Evolutionary conservation across 106 monocot species (phyloP).

Genomic region (Phalaenopsis equestris): DNA sequence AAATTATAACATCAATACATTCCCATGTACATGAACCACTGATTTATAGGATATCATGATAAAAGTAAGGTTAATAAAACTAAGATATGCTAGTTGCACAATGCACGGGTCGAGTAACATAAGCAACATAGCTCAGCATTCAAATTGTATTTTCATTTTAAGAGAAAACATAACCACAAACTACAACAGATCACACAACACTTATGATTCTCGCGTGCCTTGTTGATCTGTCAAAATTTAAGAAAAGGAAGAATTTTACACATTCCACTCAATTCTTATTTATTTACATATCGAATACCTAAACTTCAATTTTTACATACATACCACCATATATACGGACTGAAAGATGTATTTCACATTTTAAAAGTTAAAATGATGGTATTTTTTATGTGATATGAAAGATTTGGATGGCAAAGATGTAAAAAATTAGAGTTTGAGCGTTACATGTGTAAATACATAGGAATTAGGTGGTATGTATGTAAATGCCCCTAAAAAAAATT

Average conservation of each 20-base stretch:
- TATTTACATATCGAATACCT: too few species aligned
- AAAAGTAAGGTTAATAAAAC: neutral
- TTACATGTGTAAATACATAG: too few species aligned
- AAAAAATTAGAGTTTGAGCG: too few species aligned
- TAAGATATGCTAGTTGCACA: neutral
- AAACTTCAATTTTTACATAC: too few species aligned
- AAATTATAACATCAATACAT: neutral
- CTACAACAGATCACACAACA: neutral
- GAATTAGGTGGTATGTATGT: too few species aligned
- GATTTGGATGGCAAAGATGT: too few species aligned
- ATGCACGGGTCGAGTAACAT: neutral
- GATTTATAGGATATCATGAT: neutral
- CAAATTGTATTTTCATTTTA: neutral
- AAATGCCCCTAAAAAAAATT: neutral
- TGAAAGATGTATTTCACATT: too few species aligned
- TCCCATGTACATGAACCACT: neutral
- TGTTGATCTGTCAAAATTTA: neutral
- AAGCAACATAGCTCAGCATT: neutral
- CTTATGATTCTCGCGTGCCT: neutral
- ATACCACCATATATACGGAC: too few species aligned
- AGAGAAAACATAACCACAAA: neutral
- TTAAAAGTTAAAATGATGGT: too few species aligned
- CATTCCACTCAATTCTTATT: too few species aligned
- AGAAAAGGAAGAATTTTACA: too few species aligned
- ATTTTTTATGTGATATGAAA: too few species aligned